Percentiles rank a stretch among this genome's conserved stretches.
Evolutionary conservation across 768 basidiomycete species (phyloP).

Genomic region (Trichaptum fuscoviolaceum): DNA sequence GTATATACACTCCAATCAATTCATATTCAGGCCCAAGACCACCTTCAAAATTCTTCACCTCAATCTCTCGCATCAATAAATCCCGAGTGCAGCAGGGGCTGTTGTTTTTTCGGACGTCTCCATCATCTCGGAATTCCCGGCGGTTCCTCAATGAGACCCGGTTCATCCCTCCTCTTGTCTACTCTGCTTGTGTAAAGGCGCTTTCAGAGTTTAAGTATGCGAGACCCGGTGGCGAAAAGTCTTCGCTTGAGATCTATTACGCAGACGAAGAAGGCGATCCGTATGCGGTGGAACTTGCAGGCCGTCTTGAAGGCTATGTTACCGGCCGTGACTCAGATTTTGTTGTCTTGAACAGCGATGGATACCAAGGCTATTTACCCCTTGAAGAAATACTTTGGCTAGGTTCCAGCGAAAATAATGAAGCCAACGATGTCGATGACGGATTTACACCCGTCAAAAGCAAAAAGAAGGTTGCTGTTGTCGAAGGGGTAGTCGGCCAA

Average conservation of each 20-base stretch:
- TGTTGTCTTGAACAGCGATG: slow-evolving; percentile 68
- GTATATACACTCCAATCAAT: slow-evolving; percentile 2
- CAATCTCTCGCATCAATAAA: slow-evolving; percentile 53
- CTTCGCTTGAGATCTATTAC: slow-evolving; percentile 51
- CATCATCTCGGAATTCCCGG: slow-evolving; percentile 51
- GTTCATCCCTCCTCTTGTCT: slow-evolving; percentile 67
- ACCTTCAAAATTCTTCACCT: slow-evolving; percentile 65
- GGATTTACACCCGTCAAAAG: slow-evolving; percentile 62
- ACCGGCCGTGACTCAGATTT: slow-evolving; percentile 81
- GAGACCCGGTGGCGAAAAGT: slow-evolving; percentile 13
- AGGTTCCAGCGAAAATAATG: slow-evolving; percentile 15
- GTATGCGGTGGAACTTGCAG: slow-evolving; percentile 80
- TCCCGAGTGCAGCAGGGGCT: slow-evolving; percentile 55
- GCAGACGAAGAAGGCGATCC: slow-evolving; percentile 83
- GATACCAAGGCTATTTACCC: slow-evolving; percentile 74
- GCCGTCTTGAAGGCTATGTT: slow-evolving; percentile 65
- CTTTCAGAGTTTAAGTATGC: slow-evolving; percentile 24
- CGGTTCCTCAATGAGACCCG: slow-evolving; percentile 70
- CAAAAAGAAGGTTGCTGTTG: slow-evolving; percentile 33
- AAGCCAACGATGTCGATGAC: slow-evolving; percentile 27
- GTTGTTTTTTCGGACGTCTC: slow-evolving; percentile 79
- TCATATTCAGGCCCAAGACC: slow-evolving; percentile 55
- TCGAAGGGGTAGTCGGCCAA: slow-evolving; percentile 8
- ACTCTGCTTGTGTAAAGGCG: slow-evolving; percentile 52
- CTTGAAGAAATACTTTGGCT: slow-evolving; percentile 73